Base-by-base conservation (phyloP, 2,329 filamentous ascomycete genomes). In the Alternaria arborescens region DNA sequence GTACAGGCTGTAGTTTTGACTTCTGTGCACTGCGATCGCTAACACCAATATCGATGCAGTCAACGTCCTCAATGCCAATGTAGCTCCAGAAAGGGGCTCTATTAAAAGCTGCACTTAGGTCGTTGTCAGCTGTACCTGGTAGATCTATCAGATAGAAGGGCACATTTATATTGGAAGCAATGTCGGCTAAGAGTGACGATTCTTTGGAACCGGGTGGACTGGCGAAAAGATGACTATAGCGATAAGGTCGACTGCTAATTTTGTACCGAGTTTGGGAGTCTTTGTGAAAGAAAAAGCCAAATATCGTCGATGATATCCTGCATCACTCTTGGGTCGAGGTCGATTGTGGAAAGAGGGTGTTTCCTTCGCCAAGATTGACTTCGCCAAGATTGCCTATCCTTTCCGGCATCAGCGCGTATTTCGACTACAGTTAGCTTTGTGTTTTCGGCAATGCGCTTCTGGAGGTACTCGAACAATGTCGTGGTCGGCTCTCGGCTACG, bases 131-230 rank as follows among this genome's bases (percentile, higher is more conserved):
- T 51, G 69, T 62, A 3, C 54, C 60, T 20, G 34, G 28, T n/a
- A 64, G 46, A 28, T 32, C 52, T 47, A 71, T 52, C n/a, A 82
- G 73, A 41, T 79, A 74, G 16, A 82, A 41, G 16, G 41, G 42
- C 12, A 52, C 20, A 12, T 60, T 34, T 16, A 52, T 38, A 64
- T 46, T 78, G 71, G 60, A 82, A 78, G 80, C 79, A 7, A 82
- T 66, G 0, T 80, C 79, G 14, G 42, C 24, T 8, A 55, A 48
- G 11, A 67, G 41, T 6, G 55, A 61, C 6, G 87, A 89, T 61
- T 80, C 80, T 3, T 77, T 72, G 3, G 2, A 16, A 36, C 5
- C 14, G 14, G 32, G 32, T 36, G 14, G 14, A 12, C 2, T 12
- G 6, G 32, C 12, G 14, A 36, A 14, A 14, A 36, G 32, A 7